Evolutionary conservation across 129 eudicot species (phyloP).

Genomic region (Flaveria ramosissima): DNA sequence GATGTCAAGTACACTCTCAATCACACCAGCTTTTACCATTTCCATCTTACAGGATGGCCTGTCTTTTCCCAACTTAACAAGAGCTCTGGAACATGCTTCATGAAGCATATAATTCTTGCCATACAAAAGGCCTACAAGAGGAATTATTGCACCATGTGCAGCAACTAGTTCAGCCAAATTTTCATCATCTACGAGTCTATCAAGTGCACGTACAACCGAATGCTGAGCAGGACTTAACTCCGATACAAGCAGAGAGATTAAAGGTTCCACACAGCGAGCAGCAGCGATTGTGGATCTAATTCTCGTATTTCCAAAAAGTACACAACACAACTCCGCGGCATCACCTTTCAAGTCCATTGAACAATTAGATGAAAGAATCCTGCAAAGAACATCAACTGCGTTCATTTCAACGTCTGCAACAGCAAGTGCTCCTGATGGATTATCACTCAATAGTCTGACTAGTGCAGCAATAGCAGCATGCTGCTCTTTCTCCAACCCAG

Average conservation of each 20-base stretch:
- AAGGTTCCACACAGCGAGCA: conserved; percentile 95
- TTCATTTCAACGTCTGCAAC: conserved; percentile 96
- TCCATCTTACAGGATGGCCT: conserved; percentile 96
- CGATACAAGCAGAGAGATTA: conserved; percentile 79
- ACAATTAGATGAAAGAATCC: conserved; percentile 75
- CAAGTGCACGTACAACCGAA: conserved; percentile 87
- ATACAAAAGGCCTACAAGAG: conserved; percentile 90
- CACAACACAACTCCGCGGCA: conserved; percentile 91
- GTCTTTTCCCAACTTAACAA: conserved; percentile 94
- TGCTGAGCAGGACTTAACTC: conserved; percentile 90
- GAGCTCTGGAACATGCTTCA: conserved; percentile 90
- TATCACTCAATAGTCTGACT: conserved; percentile 76
- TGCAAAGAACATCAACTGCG: conserved; percentile 93
- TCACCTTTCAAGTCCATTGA: conserved; percentile 96
- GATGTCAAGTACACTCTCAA: conserved; percentile 82
- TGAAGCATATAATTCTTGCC: conserved; percentile 84
- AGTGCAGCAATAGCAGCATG: conserved; percentile 99
- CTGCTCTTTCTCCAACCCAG: conserved; percentile 93
- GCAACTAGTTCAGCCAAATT: conserved; percentile 91
- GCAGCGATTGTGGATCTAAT: conserved; percentile 92
- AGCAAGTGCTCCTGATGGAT: conserved; percentile 93
- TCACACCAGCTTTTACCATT: conserved; percentile 97
- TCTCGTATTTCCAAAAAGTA: conserved; percentile 86
- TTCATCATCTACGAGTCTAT: conserved; percentile 85
- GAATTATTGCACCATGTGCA: conserved; percentile 96